phyloP scores from a whole-genome alignment of 139 green algal genomes.

The Desmodesmus armatus region DNA sequence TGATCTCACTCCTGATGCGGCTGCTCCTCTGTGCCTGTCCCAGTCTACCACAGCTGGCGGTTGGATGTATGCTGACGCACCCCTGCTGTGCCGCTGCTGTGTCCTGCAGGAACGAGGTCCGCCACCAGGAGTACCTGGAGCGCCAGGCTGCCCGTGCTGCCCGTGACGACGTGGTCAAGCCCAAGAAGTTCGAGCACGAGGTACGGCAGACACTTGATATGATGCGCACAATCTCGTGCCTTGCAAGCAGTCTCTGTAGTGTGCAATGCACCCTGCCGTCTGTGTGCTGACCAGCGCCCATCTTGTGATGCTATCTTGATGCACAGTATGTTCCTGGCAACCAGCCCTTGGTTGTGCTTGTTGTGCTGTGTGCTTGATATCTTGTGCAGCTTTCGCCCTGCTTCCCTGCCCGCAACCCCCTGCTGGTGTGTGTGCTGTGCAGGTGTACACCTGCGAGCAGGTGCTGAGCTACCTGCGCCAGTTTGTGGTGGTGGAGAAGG shows the following conservation, averaged over 20 bases:
- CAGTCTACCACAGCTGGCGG: too few relatives aligned
- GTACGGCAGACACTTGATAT: too few relatives aligned
- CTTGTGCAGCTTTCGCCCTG: not conserved
- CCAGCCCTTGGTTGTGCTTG: too few relatives aligned
- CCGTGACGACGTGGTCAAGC: not conserved
- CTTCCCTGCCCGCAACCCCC: not conserved
- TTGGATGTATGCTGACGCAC: too few relatives aligned
- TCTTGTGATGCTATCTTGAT: too few relatives aligned
- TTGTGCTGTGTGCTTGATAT: not conserved
- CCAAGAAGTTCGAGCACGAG: constrained; percentile 38
- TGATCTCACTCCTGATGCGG: not conserved
- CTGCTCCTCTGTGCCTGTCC: not conserved
- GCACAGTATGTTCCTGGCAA: too few relatives aligned
- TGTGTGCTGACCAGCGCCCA: too few relatives aligned
- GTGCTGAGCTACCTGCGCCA: constrained; percentile 44
- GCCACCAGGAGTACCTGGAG: constrained; percentile 48
- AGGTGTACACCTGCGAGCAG: constrained; percentile 47
- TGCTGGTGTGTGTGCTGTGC: not conserved
- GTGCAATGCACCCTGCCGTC: too few relatives aligned
- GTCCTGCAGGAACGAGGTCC: constrained; percentile 27
- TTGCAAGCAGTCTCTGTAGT: too few relatives aligned
- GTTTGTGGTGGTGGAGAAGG: constrained; percentile 14
- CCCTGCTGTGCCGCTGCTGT: too few relatives aligned
- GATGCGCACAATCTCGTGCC: too few relatives aligned
- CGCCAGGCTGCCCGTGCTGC: constrained; percentile 44